Percentiles rank a stretch among this genome's conserved stretches.
phyloP scores from a whole-genome alignment of 768 basidiomycete species.

The Calocera viscosa region DNA sequence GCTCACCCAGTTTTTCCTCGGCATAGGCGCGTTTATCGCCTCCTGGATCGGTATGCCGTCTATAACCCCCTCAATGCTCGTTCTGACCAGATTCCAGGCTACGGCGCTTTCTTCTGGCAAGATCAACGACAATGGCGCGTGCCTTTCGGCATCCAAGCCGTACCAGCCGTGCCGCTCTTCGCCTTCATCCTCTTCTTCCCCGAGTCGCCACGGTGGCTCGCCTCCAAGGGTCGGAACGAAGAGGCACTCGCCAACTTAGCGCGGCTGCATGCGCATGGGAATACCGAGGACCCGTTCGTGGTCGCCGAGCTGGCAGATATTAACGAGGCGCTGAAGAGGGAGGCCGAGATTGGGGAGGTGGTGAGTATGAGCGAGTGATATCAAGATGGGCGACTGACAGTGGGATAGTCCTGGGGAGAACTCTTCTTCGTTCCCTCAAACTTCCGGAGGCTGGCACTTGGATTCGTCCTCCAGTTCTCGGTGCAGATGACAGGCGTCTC shows the following conservation, averaged over 20 bases:
- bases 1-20: conserved; percentile 34
- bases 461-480: conserved; percentile 40
- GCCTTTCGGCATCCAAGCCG: conserved; percentile 32
- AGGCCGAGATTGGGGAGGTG: conserved; percentile 31
- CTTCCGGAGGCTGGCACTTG: conserved; percentile 37
- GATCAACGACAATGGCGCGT: conserved; percentile 39
- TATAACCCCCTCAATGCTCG: too few species aligned
- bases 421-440: conserved; percentile 35
- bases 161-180: conserved; percentile 39
- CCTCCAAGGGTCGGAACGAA: conserved; percentile 38
- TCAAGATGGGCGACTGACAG: neutral
- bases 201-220: conserved; percentile 46
- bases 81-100: neutral
- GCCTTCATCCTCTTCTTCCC: conserved; percentile 41
- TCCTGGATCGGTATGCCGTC: conserved; percentile 33
- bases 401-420: conserved; percentile 26
- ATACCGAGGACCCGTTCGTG: conserved; percentile 39
- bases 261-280: conserved; percentile 41
- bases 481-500: conserved; percentile 52
- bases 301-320: conserved; percentile 37
- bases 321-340: conserved; percentile 29
- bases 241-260: conserved; percentile 38
- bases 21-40: conserved; percentile 35
- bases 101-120: conserved; percentile 24
- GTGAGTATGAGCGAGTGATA: conserved; percentile 24